Evolutionary conservation across 768 basidiomycete species (phyloP), one percentile per base, ranked within the genome.

Genomic region (Boletus barrowsii): DNA sequence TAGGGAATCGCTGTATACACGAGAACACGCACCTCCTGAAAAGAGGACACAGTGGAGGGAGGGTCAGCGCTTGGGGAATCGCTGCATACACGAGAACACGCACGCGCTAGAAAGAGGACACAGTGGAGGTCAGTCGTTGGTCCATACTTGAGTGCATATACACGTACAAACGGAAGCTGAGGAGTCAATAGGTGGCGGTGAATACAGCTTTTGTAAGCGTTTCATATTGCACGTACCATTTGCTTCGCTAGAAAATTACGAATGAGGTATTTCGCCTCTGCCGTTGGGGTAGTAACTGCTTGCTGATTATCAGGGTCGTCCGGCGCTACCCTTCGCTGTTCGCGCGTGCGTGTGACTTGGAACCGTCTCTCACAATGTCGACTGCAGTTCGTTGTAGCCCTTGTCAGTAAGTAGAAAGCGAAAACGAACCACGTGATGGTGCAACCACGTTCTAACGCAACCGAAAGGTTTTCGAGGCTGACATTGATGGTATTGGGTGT

Each of bases 191-290:
- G 3, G 24, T 24, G 5, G 24, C 24, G 4, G 24, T 24, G 3
- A 24, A 24, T 24, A 24, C 24, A 24, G 24, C 24, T 24, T 26
- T 26, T 26, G 29, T 29, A 29, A 7, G 29, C 8, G 29, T 29
- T 29, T 29, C 29, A 29, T 29, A 2, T 29, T 8, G 29, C 29
- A 29, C 29, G 2, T 29, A 29, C 29, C 30, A 56, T 40, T 20
- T 41, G 30, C 29, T 46, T 55, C n/a, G 20, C 44, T 3, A 56
- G 2, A 20, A 58, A 47, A 11, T 51, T 51, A 1, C 45, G 49
- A 51, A 58, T 40, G 13, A 58, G 57, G 22, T 35, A 7, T 7
- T 22, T 43, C 30, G 36, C 30, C 17, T 57, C 44, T n/a, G 13
- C 22, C 0, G 2, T 3, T 1, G 7, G 20, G 10, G 29, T 29